Base-by-base conservation (phyloP, 2,329 filamentous ascomycete genomes). In the Esteya vermicola region DNA sequence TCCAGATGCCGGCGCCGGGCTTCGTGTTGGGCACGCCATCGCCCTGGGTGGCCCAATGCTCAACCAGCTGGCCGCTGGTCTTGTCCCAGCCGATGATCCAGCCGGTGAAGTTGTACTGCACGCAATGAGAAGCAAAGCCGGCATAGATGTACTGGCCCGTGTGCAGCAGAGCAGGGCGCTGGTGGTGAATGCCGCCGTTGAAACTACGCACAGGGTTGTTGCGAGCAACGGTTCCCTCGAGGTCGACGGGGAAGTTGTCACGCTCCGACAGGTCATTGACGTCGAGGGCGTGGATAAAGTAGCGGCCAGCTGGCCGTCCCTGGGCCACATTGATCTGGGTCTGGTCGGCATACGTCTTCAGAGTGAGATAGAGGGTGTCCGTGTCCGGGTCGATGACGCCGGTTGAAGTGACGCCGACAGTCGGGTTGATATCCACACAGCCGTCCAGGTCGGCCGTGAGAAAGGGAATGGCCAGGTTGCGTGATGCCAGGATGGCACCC, bases 301-400 rank as follows among this genome's bases (percentile, higher is more conserved):
- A 65, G 23, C 63, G 53, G 5, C 63, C 65, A 33, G 58, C 58
- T 4, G 57, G 51, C 25, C 55, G 51, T 21, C 64, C 64, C 23
- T 64, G 62, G 8, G 60, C 50, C 9, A 42, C 52, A 10, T 47
- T 52, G 22, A 48, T 50, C 6, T 45, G 48, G 31, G 48, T 52
- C 42, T 62, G 57, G 40, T 64, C 51, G 3, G 48, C 47, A 47
- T 71, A 70, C 1, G 67, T 68, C 48, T 70, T 71, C 18, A 64
- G 49, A 0, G 59, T 68, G 13, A 68, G 50, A 42, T 69, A 70
- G 50, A 63, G 61, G 3, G 65, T 63, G 30, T 67, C 64, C 0
- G 66, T 68, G 14, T 49, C 57, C 2, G 64, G 62, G 50, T 70
- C 67, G 43, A 70, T 68, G 26, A 68, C 63, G 30, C 65, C 66